A percentile compares a stretch with the other conserved stretches of the same genome.
These are phyloP conservation scores for Crithidia brevicula DNA, from an alignment of 208 protist genomes.

Conservation along the genomic window DNA sequence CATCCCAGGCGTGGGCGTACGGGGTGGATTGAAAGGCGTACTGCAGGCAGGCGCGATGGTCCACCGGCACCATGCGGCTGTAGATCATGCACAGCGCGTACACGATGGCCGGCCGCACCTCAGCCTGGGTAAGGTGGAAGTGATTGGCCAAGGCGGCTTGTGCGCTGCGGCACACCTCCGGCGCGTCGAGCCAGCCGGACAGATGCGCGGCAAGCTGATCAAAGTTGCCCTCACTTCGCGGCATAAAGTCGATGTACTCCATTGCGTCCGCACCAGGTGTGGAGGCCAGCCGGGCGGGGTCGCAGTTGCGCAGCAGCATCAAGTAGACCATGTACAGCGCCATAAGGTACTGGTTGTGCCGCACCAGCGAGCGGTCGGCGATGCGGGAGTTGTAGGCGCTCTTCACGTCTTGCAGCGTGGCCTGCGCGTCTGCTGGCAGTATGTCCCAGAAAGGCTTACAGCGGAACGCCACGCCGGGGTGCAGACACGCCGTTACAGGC, in stretches of 20 bases:
- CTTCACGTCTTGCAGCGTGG: conserved; percentile 1
- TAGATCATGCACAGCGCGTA: conserved; percentile 81
- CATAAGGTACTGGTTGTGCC: conserved; percentile 81
- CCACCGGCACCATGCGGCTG: conserved; percentile 85
- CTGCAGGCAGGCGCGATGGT: conserved; percentile 59
- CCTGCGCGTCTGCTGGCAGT: conserved; percentile 39
- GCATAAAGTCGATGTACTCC: conserved; percentile 77
- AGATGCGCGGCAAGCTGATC: conserved; percentile 67
- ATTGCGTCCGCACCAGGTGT: conserved; percentile 44
- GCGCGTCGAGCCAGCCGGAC: conserved; percentile 56
- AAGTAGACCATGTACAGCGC: conserved; percentile 82
- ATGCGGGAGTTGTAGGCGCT: conserved; percentile 66
- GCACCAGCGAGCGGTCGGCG: conserved; percentile 62
- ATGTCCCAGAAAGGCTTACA: conserved; percentile 51
- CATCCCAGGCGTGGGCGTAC: conserved; percentile 46
- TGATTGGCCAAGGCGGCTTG: conserved; percentile 48
- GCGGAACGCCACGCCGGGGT: conserved; percentile 53
- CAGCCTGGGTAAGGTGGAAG: conserved; percentile 67
- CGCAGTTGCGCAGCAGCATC: conserved; percentile 45
- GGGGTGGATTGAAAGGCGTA: conserved; percentile 65
- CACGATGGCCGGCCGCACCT: conserved; percentile 63
- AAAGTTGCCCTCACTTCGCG: conserved; percentile 82
- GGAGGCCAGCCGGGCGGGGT: conserved; percentile 29
- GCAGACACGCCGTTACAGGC: conserved; percentile 62
- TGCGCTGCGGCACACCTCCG: conserved; percentile 52